Evolutionary conservation across 192 early-diverging fungal genomes (phyloP).

Genomic region (Coemansia sp.): DNA sequence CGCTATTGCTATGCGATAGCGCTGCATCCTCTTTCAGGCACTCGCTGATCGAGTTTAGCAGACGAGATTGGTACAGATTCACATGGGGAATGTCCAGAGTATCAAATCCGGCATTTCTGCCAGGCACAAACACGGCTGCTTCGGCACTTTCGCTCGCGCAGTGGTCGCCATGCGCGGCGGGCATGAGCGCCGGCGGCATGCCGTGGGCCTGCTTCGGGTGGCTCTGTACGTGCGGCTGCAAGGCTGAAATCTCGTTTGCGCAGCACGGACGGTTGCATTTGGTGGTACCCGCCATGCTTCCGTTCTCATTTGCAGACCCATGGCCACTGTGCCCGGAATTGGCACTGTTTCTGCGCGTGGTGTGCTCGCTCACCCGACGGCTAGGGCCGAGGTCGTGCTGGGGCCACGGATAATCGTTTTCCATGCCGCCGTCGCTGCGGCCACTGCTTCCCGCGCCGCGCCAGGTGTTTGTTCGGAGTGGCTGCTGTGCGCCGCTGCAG

Average conservation of each 20-base stretch:
- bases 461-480: background rate
- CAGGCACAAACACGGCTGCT: background rate
- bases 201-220: background rate
- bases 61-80: background rate
- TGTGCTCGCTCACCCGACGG: background rate
- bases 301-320: background rate
- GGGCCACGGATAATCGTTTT: background rate
- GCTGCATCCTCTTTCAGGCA: constrained; percentile 9
- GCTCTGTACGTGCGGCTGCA: constrained; percentile 1
- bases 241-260: background rate
- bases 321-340: constrained; percentile 2
- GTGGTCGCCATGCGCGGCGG: background rate
- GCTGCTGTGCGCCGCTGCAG: constrained; percentile 6
- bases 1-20: background rate
- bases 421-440: background rate
- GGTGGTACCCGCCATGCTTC: background rate
- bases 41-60: constrained; percentile 25
- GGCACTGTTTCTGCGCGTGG: constrained; percentile 2
- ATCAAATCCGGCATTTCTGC: background rate
- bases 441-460: background rate
- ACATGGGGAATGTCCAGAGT: background rate
- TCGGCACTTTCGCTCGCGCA: background rate
- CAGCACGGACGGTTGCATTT: constrained; percentile 7
- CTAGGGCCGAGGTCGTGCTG: background rate
- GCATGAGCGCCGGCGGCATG: background rate